Evolutionary conservation across 768 basidiomycete genomes (phyloP).

Genomic region (Pisolithus orientalis): DNA sequence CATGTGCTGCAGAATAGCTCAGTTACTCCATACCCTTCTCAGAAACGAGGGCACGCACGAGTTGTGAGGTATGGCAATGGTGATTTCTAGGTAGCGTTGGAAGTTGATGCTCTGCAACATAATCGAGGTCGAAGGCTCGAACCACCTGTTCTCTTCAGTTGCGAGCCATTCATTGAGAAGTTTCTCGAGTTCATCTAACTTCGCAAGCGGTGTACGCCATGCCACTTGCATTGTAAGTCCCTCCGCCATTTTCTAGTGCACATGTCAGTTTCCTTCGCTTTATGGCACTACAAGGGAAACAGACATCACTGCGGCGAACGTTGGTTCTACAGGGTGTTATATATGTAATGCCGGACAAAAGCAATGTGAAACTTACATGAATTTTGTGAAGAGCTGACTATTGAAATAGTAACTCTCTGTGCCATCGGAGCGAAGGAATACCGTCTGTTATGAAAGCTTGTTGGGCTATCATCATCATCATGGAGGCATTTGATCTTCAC

Average conservation of each 20-base stretch:
- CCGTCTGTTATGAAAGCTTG: constrained; percentile 36
- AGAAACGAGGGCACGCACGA: constrained; percentile 26
- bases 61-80: constrained; percentile 57
- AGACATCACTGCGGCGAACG: constrained; percentile 62
- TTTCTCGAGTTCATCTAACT: constrained; percentile 64
- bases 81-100: constrained; percentile 62
- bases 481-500: constrained; percentile 8
- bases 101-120: constrained; percentile 57
- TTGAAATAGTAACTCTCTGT: constrained; percentile 81
- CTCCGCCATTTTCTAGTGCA: constrained; percentile 57
- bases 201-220: constrained; percentile 69
- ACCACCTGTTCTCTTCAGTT: constrained; percentile 79
- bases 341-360: background rate
- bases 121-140: constrained; percentile 58
- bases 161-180: constrained; percentile 68
- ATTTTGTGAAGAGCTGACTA: constrained; percentile 67
- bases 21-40: background rate
- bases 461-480: background rate
- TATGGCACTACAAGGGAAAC: constrained; percentile 12
- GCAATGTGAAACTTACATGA: constrained; percentile 46
- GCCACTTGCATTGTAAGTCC: constrained; percentile 62
- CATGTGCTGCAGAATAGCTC: constrained; percentile 19
- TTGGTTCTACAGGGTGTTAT: constrained; percentile 44
- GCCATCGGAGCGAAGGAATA: constrained; percentile 66
- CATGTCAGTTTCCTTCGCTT: constrained; percentile 6